Conservation (phyloP, 805 yeast species). For the Starmera caribaea region DNA sequence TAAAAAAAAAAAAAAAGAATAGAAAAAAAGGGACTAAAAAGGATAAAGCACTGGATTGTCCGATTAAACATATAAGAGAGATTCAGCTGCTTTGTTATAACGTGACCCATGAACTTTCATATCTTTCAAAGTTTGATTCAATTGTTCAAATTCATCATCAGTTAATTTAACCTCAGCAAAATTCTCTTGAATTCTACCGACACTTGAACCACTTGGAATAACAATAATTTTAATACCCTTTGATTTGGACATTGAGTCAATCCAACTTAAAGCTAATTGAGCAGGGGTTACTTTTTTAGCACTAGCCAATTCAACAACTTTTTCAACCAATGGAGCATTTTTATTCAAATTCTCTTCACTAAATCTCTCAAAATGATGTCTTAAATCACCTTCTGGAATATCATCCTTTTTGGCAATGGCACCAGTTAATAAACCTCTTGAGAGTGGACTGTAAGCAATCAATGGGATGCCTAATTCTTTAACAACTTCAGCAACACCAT, state of each 20-base stretch:
- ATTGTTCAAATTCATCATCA: constrained; percentile 45
- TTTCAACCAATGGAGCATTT: constrained; percentile 42
- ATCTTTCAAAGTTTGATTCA: constrained; percentile 34
- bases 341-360: constrained; percentile 42
- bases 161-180: constrained; percentile 35
- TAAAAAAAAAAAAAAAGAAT: too few species aligned
- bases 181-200: constrained; percentile 53
- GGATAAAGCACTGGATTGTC: too few species aligned
- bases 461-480: constrained; percentile 53
- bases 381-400: constrained; percentile 47
- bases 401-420: constrained; percentile 33
- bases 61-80: constrained; percentile 5
- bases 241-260: constrained; percentile 17
- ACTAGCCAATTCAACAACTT: constrained; percentile 41
- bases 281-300: constrained; percentile 40
- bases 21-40: too few species aligned
- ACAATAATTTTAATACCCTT: constrained; percentile 55
- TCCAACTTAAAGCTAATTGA: constrained; percentile 66
- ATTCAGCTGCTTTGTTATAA: constrained; percentile 27
- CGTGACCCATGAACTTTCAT: constrained; percentile 48
- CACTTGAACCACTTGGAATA: constrained; percentile 69
- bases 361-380: constrained; percentile 47
- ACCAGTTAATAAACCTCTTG: constrained; percentile 73
- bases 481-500: constrained; percentile 56
- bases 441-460: constrained; percentile 77